Evolutionary conservation across 163 green algal species (phyloP).

Genomic region (Smithsoniella earleae): DNA sequence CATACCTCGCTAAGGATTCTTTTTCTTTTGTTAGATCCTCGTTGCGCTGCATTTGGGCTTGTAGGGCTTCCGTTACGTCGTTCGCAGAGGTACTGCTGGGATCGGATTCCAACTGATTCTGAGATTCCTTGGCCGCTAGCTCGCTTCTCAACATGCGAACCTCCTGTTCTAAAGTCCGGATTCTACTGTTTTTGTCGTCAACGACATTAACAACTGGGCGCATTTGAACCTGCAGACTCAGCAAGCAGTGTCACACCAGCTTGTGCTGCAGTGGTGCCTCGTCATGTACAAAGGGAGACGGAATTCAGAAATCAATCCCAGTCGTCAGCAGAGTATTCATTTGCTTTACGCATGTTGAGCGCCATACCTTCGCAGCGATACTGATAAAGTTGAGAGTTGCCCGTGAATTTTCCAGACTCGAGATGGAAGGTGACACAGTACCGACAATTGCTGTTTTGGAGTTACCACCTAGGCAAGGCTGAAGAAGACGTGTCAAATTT

Average conservation of each 20-base stretch:
- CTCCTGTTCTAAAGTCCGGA: constrained; percentile 12
- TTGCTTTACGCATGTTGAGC: too few relatives aligned
- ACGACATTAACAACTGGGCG: constrained; percentile 11
- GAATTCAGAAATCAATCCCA: too few relatives aligned
- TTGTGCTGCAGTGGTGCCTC: too few relatives aligned
- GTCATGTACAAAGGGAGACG: too few relatives aligned
- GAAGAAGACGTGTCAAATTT: constrained; percentile 51
- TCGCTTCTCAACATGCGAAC: not conserved
- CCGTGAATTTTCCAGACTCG: not conserved
- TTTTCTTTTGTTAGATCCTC: constrained; percentile 13
- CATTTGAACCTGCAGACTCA: constrained; percentile 27
- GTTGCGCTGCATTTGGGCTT: constrained; percentile 8
- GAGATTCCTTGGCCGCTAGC: not conserved
- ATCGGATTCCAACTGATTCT: not conserved
- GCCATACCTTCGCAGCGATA: not conserved
- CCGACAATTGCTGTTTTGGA: constrained; percentile 45
- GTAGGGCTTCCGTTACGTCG: not conserved
- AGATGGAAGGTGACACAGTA: constrained; percentile 37
- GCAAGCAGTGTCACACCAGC: too few relatives aligned
- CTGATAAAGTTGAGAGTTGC: constrained; percentile 1
- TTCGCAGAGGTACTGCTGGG: not conserved
- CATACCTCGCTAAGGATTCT: not conserved
- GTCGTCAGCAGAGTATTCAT: too few relatives aligned
- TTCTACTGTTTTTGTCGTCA: not conserved
- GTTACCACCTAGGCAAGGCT: constrained; percentile 48